Conservation (phyloP, 768 basidiomycete species). For the Tylopilus vinaceipallidus region DNA sequence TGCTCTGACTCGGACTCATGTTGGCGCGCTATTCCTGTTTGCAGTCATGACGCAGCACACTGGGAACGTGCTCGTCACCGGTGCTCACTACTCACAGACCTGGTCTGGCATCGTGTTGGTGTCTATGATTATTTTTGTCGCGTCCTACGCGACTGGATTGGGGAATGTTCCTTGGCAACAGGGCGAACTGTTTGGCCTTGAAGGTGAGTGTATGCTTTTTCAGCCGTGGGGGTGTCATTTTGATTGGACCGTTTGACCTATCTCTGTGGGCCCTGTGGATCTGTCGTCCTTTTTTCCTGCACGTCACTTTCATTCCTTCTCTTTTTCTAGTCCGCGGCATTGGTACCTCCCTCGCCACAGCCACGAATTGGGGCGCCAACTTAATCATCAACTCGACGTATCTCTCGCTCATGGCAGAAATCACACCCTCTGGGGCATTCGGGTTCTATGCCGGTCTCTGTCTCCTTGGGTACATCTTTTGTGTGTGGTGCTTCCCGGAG, state of each 20-base stretch:
- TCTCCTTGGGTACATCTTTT: conserved; percentile 67
- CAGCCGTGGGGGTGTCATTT: not conserved
- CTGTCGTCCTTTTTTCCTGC: not conserved
- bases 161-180: conserved; percentile 89
- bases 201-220: conserved; percentile 40
- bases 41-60: conserved; percentile 61
- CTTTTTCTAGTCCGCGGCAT: conserved; percentile 60
- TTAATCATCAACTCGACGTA: conserved; percentile 78
- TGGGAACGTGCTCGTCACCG: conserved; percentile 56
- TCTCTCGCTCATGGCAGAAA: conserved; percentile 70
- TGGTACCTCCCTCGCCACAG: conserved; percentile 71
- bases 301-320: not conserved
- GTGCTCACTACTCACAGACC: conserved; percentile 51
- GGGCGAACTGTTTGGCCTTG: conserved; percentile 80
- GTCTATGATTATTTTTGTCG: conserved; percentile 82
- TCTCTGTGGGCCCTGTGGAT: not conserved
- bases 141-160: conserved; percentile 75
- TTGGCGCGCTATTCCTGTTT: not conserved
- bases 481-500: conserved; percentile 72
- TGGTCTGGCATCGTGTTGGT: conserved; percentile 72
- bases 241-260: not conserved
- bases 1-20: not conserved
- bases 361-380: conserved; percentile 78
- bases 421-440: conserved; percentile 74
- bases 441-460: conserved; percentile 77